Conservation (phyloP, 2,329 filamentous ascomycete species). For the Teratosphaeria destructans region DNA sequence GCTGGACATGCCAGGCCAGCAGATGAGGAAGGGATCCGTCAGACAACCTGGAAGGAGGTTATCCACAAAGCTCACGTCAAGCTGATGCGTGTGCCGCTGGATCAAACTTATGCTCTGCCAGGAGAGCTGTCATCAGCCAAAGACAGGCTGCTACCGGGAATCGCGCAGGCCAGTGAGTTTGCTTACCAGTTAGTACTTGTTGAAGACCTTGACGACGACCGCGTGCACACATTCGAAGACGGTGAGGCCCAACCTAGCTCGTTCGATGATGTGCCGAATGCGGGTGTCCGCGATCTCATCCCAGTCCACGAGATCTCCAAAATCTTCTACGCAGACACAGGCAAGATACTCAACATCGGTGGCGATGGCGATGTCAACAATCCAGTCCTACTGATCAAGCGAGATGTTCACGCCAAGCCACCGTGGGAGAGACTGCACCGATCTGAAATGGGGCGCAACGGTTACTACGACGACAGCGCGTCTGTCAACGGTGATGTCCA, state of each 20-base stretch:
- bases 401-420: conserved; percentile 54
- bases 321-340: conserved; percentile 87
- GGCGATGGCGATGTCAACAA: conserved; percentile 50
- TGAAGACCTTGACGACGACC: conserved; percentile 67
- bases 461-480: conserved; percentile 14
- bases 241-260: conserved; percentile 43
- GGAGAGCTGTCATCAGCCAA: neutral
- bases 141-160: conserved; percentile 10
- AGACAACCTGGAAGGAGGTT: conserved; percentile 88
- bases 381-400: conserved; percentile 63
- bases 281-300: conserved; percentile 56
- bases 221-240: conserved; percentile 57
- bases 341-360: conserved; percentile 77
- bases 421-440: conserved; percentile 48
- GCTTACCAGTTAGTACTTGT: conserved; percentile 72
- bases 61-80: conserved; percentile 86
- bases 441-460: conserved; percentile 8
- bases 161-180: conserved; percentile 48
- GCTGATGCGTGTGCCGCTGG: conserved; percentile 59
- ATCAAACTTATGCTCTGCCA: conserved; percentile 39
- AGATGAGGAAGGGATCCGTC: conserved; percentile 47
- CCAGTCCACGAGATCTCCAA: conserved; percentile 72
- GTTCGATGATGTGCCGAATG: conserved; percentile 51
- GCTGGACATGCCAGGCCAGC: conserved; percentile 57
- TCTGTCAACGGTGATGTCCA: conserved; percentile 27